phyloP scores from a whole-genome alignment of 805 yeast genomes.

The Blastobotrys terrestris region DNA sequence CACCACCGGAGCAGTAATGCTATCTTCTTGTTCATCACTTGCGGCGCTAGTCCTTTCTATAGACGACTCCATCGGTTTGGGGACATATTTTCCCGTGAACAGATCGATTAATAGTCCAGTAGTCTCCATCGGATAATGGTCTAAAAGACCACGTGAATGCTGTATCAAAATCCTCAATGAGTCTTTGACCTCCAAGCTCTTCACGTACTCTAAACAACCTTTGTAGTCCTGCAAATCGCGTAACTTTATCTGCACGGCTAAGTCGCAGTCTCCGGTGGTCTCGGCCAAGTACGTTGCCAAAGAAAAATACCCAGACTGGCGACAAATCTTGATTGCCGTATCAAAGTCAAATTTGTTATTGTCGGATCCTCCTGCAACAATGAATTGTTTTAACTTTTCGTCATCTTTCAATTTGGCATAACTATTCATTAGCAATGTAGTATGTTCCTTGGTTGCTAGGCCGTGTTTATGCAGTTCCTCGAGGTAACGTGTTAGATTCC shows the following conservation, averaged over 20 bases:
- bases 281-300: constrained; percentile 68
- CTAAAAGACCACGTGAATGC: constrained; percentile 59
- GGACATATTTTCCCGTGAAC: constrained; percentile 77
- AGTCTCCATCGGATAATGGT: constrained; percentile 67
- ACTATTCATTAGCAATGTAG: constrained; percentile 71
- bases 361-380: constrained; percentile 36
- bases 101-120: constrained; percentile 77
- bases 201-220: constrained; percentile 58
- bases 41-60: neutral
- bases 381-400: constrained; percentile 51
- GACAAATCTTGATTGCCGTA: constrained; percentile 59
- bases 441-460: constrained; percentile 68
- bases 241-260: constrained; percentile 69
- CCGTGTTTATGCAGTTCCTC: constrained; percentile 51
- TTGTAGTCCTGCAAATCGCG: constrained; percentile 56
- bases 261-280: constrained; percentile 63
- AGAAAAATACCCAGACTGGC: constrained; percentile 60
- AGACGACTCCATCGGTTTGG: constrained; percentile 25
- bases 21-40: neutral
- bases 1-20: constrained; percentile 29
- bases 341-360: constrained; percentile 53
- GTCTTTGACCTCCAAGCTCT: constrained; percentile 68
- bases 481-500: constrained; percentile 56
- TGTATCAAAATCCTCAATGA: constrained; percentile 63
- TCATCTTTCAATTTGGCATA: constrained; percentile 68